These are phyloP conservation scores for Polytrichum formosum DNA, from an alignment of 225 moss, liverwort and hornwort genomes.

Conservation along the genomic window DNA sequence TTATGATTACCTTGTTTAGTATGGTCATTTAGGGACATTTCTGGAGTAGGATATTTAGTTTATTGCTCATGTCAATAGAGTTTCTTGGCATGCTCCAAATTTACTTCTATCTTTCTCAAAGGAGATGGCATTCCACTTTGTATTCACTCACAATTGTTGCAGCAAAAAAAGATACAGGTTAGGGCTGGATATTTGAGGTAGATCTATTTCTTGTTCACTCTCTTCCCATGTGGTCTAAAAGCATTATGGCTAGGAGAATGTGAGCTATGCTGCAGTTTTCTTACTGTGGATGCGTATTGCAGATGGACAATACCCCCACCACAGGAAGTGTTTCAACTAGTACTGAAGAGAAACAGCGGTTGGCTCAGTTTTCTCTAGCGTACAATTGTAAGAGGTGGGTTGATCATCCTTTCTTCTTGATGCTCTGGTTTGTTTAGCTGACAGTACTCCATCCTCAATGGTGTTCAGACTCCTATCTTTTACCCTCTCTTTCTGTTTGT, in stretches of 20 bases:
- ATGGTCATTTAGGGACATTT: too few species aligned
- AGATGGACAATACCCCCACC: slow-evolving; percentile 98
- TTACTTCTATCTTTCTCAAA: too few species aligned
- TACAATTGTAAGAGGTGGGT: slow-evolving; percentile 86
- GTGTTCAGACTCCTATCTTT: too few species aligned
- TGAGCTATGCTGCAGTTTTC: background rate
- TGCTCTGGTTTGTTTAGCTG: too few species aligned
- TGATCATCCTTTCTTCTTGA: background rate
- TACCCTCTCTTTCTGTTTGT: too few species aligned
- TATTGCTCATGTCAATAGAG: too few species aligned
- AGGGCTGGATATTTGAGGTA: background rate
- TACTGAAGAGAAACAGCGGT: slow-evolving; percentile 82
- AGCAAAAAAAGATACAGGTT: background rate
- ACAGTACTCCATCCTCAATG: too few species aligned
- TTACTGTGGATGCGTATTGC: slow-evolving; percentile 5
- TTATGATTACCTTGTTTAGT: background rate
- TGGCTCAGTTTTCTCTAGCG: slow-evolving; percentile 78
- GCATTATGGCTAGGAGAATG: background rate
- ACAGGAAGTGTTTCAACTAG: slow-evolving; percentile 97
- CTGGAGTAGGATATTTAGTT: too few species aligned
- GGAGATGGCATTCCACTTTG: too few species aligned
- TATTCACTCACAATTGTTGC: too few species aligned
- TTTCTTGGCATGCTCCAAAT: too few species aligned
- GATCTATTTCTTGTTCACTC: background rate
- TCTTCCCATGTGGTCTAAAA: background rate